phyloP scores from a whole-genome alignment of 2,329 filamentous ascomycete species.

The Apiospora kogelbergensis region DNA sequence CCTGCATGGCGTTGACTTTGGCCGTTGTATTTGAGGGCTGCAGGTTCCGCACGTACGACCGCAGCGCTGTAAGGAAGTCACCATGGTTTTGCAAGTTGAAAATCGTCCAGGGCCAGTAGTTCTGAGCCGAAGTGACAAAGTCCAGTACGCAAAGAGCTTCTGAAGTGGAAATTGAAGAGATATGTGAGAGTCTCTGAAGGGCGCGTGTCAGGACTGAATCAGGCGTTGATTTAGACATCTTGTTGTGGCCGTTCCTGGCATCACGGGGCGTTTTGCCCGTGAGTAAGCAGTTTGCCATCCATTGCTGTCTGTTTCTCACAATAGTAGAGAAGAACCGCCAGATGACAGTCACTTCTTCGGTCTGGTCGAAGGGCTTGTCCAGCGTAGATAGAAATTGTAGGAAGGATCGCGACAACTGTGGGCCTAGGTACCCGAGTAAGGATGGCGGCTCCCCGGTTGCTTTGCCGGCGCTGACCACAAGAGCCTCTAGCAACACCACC shows the following conservation, averaged over 20 bases:
- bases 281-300: slow-evolving; percentile 90
- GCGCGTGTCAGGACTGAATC: slow-evolving; percentile 74
- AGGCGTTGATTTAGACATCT: slow-evolving; percentile 47
- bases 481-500: slow-evolving; percentile 67
- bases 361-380: slow-evolving; percentile 71
- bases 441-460: slow-evolving; percentile 79
- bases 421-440: slow-evolving; percentile 84
- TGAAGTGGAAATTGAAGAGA: slow-evolving; percentile 62
- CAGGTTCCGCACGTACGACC: slow-evolving; percentile 65
- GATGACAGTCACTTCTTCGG: slow-evolving; percentile 63
- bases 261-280: slow-evolving; percentile 84
- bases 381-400: slow-evolving; percentile 75
- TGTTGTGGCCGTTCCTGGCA: slow-evolving; percentile 58
- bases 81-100: slow-evolving; percentile 74
- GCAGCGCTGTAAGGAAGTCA: slow-evolving; percentile 70
- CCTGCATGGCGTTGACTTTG: slow-evolving; percentile 54
- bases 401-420: slow-evolving; percentile 81
- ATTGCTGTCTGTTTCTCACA: slow-evolving; percentile 87
- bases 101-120: slow-evolving; percentile 95
- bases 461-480: slow-evolving; percentile 70
- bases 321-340: slow-evolving; percentile 89
- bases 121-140: slow-evolving; percentile 85
- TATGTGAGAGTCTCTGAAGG: slow-evolving; percentile 65
- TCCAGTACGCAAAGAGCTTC: slow-evolving; percentile 76
- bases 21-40: slow-evolving; percentile 51